Evolutionary conservation across 345 rosid species (phyloP), one percentile per base, ranked within the genome.

Genomic region (Kernera saxatilis): DNA sequence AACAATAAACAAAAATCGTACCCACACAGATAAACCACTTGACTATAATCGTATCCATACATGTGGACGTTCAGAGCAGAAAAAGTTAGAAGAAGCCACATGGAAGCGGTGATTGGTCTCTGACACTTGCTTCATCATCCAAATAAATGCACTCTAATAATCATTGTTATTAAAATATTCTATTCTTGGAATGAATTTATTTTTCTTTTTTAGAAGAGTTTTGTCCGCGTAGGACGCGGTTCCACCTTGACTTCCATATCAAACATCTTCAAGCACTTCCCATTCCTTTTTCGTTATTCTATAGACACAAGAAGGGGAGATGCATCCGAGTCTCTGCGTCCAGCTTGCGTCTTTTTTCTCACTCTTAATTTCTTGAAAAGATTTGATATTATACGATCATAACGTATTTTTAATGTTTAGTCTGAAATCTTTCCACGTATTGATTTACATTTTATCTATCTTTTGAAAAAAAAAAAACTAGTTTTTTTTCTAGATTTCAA

Each of bases 211-310:
- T n/a, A 9, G 11, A 22, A 1, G 7, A 22, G n/a, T n/a, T n/a
- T 30, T 48, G 44, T 64, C 46, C 58, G 70, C 56, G 56, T 65
- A 65, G 23, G 32, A 50, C 59, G 70, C 70, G 59, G 70, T 39
- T 65, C 46, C 9, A 50, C 46, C 15, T 65, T 33, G 70, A 65
- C 46, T 39, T 49, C 21, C 14, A 25, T 12, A 32, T 32, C 15
- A 64, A 64, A 57, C 45, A 64, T 32, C 57, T 45, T 45, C 32
- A 46, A 62, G 21, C 45, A 44, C 69, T 46, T 46, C 39, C 55
- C 55, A 29, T 48, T 46, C 40, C 5, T 46, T 18, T 50, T 50
- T 50, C 10, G 33, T 50, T 29, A 13, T 26, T 6, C 56, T 50
- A 14, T 26, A 25, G 18, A 7, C 27, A 14, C 29, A 5, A 40